Evolutionary conservation across 73 alveolate species (phyloP), one percentile per base, ranked within the genome.

Genomic region (Symbiodinium pilosum): DNA sequence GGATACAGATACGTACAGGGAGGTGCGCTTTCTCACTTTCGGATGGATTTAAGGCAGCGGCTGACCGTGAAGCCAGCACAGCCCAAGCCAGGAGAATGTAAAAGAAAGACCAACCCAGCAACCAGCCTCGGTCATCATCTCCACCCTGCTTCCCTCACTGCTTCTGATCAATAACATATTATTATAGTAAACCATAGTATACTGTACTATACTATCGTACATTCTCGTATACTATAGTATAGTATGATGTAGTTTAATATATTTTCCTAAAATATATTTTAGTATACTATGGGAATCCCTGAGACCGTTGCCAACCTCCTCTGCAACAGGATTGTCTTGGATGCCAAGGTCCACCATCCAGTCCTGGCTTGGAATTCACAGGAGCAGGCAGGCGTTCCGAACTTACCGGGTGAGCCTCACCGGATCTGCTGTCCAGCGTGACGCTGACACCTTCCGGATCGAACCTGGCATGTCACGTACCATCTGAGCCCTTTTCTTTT

Each of bases 31-130:
- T n/a, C n/a, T n/a, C n/a, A n/a, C n/a, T n/a, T n/a, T n/a, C n/a
- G n/a, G n/a, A n/a, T n/a, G n/a, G n/a, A n/a, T n/a, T n/a, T n/a
- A n/a, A n/a, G n/a, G n/a, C n/a, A n/a, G n/a, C n/a, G 24, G 32
- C 97, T 38, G 87, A 43, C 71, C 52, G 97, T 18, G 81, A 73
- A 32, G 52, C 68, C 77, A 91, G 97, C 54, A 91, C 89, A 32
- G 38, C 51, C 97, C 97, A 91, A 32, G 97, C 97, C 43, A 68
- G 36, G 38, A 91, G 52, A 43, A 91, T 56, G 52, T 91, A 91
- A 68, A 91, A 91, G 41, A 71, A 91, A 32, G 97, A 91, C 97
- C 97, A 91, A 32, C 97, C 97, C 36, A 91, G 88, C n/a, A 91
- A 77, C 97, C 97, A 91, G 40, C 97, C 97, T 91, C 81, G 34